Evolutionary conservation across 2,329 filamentous ascomycete genomes (phyloP).

Genomic region (Clonostachys rosea): DNA sequence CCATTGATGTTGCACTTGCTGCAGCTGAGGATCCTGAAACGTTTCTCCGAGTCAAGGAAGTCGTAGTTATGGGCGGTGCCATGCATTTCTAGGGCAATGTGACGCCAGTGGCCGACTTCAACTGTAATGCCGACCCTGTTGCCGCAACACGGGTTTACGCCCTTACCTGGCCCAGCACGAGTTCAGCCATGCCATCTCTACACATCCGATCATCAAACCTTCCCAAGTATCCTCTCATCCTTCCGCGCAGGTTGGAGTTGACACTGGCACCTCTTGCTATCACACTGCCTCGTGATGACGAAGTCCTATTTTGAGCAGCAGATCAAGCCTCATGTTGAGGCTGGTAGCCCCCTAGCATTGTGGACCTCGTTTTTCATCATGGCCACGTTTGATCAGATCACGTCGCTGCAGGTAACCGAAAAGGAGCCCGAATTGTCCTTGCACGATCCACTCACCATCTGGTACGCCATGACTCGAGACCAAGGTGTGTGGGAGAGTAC

Average conservation of each 20-base stretch:
- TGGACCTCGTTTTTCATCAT: slow-evolving; percentile 73
- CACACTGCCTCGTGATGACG: slow-evolving; percentile 62
- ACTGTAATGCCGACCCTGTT: slow-evolving; percentile 83
- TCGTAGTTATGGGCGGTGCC: slow-evolving; percentile 93
- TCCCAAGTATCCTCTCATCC: slow-evolving; percentile 56
- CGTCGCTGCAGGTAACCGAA: slow-evolving; percentile 53
- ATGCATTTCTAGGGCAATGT: slow-evolving; percentile 78
- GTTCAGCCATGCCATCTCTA: slow-evolving; percentile 74
- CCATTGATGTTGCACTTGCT: slow-evolving; percentile 82
- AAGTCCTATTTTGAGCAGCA: slow-evolving; percentile 54
- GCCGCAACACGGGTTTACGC: slow-evolving; percentile 75
- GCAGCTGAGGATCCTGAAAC: slow-evolving; percentile 84
- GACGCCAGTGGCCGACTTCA: slow-evolving; percentile 87
- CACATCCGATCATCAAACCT: slow-evolving; percentile 45
- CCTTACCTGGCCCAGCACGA: slow-evolving; percentile 67
- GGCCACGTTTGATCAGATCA: slow-evolving; percentile 65
- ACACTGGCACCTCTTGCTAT: slow-evolving; percentile 75
- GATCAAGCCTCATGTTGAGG: slow-evolving; percentile 48
- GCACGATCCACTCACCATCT: slow-evolving; percentile 75
- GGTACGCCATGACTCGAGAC: slow-evolving; percentile 66
- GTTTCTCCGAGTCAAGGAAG: slow-evolving; percentile 83
- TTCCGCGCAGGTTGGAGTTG: slow-evolving; percentile 60
- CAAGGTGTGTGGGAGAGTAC: slow-evolving; percentile 54
- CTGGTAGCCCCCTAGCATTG: slow-evolving; percentile 66
- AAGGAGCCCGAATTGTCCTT: slow-evolving; percentile 58